Base-by-base conservation (phyloP, 768 basidiomycete species). In the Lepiota subincarnata region DNA sequence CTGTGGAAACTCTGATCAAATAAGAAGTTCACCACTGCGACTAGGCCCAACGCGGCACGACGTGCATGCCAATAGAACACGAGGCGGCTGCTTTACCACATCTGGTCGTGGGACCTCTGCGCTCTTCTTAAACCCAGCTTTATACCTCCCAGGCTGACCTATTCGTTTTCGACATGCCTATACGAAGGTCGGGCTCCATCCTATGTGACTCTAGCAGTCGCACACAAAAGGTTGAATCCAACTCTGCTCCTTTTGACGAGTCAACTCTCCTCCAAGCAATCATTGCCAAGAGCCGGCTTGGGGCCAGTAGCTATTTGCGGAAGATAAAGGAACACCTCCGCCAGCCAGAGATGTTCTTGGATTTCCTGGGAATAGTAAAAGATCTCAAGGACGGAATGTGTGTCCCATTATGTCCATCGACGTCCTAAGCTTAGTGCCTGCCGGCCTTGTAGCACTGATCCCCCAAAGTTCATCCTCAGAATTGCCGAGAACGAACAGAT, bases 41-140 rank as follows among this genome's bases (percentile, higher is more conserved):
- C 20, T 37, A 20, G 18, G 12, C 20, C 37, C 40, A 31, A 37
- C 22, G 35, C 40, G 26, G 50, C 50, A 43, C 34, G 50, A 24
- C 42, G 31, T 35, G 42, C 50, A 51, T 39, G 50, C 50, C 34
- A 34, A 31, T 11, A 4, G 31, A 51, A 51, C 50, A 51, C 50
- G 50, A 40, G 20, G 19, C 31, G 4, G n/a, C 16, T 16, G 2
- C 24, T 24, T 24, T 26, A 13, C 26, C 16, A 18, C 16, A 12
- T 26, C 6, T 43, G 19, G n/a, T 34, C 10, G 20, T 43, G n/a
- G 34, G 31, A 31, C 31, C 31, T 31, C 31, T 31, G 31, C 31
- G 7, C 31, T 31, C 31, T 31, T 31, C 31, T 31, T 31, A 31
- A 31, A 31, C 6, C 31, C 37, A 18, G 13, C 8, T 11, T 24